Conservation (phyloP, 2,329 filamentous ascomycete species). For the Fusarium denticulatum region DNA sequence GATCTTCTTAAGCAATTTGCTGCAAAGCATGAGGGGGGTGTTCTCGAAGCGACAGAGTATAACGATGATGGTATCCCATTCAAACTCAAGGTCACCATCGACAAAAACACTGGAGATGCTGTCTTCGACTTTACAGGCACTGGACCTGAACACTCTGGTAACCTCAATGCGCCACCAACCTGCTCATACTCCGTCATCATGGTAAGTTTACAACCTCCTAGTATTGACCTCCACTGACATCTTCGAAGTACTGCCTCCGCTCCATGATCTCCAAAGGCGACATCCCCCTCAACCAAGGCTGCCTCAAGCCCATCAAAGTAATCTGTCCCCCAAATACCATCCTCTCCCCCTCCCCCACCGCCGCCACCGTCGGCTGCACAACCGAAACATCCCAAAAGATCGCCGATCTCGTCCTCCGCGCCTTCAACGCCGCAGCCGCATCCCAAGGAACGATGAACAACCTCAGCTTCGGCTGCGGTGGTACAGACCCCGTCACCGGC, state of each 20-base stretch:
- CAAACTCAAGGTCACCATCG: conserved; percentile 77
- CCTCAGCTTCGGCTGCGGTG: conserved; percentile 79
- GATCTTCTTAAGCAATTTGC: conserved; percentile 78
- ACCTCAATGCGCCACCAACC: conserved; percentile 44
- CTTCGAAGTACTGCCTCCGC: conserved; percentile 43
- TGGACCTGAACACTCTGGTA: conserved; percentile 45
- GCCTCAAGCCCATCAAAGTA: conserved; percentile 51
- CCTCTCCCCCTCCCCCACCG: conserved; percentile 47
- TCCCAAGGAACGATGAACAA: conserved; percentile 85
- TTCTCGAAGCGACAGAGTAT: conserved; percentile 80
- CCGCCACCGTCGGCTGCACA: conserved; percentile 48
- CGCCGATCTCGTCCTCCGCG: conserved; percentile 76
- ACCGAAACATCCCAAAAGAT: conserved; percentile 50
- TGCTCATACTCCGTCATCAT: conserved; percentile 47
- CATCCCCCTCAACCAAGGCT: conserved; percentile 59
- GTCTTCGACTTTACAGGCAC: conserved; percentile 63
- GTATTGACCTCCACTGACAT: too few relatives aligned
- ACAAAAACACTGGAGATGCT: conserved; percentile 77
- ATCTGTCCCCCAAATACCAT: conserved; percentile 45
- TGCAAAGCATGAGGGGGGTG: conserved; percentile 72
- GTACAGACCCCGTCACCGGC: conserved; percentile 40
- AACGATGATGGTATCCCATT: conserved; percentile 90
- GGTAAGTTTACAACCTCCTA: not conserved
- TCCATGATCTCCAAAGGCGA: conserved; percentile 46
- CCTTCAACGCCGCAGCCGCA: conserved; percentile 78